phyloP scores from a whole-genome alignment of 2,329 filamentous ascomycete species.

The Pseudocercospora cruenta region DNA sequence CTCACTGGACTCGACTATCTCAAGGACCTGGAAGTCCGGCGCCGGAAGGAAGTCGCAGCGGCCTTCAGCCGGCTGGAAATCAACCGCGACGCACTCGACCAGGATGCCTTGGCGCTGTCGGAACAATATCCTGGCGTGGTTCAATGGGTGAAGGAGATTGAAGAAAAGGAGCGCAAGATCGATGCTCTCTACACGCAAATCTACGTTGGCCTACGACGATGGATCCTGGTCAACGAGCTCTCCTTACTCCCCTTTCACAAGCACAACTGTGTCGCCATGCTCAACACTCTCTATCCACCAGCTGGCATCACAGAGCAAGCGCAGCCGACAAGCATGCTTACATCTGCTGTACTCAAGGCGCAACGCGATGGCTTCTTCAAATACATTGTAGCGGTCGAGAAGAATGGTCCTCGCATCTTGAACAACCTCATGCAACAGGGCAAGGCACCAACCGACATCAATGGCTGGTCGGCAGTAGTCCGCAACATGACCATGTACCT shows the following conservation, averaged over 20 bases:
- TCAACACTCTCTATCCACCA: conserved; percentile 69
- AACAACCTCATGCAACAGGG: conserved; percentile 58
- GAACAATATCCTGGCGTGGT: conserved; percentile 58
- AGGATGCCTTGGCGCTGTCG: conserved; percentile 53
- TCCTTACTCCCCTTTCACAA: conserved; percentile 65
- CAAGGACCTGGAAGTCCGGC: conserved; percentile 63
- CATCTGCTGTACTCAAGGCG: conserved; percentile 54
- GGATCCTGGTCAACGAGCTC: conserved; percentile 69
- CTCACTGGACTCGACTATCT: conserved; percentile 69
- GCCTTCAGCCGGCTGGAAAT: conserved; percentile 60
- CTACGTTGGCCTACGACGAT: conserved; percentile 65
- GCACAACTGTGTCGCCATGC: conserved; percentile 67
- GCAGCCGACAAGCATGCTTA: conserved; percentile 58
- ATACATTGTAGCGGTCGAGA: conserved; percentile 63
- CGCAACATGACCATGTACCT: conserved; percentile 62
- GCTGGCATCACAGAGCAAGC: conserved; percentile 42
- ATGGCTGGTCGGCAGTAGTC: conserved; percentile 58
- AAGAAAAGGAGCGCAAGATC: conserved; percentile 54
- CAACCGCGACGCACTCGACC: conserved; percentile 50
- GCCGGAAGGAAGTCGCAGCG: conserved; percentile 60
- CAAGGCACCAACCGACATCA: conserved; percentile 55
- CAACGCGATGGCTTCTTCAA: conserved; percentile 67
- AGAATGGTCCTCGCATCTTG: conserved; percentile 58
- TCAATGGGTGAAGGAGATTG: conserved; percentile 54
- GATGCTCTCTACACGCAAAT: conserved; percentile 63